Conservation (phyloP, 2,329 filamentous ascomycete species). For the Leptographium procerum region DNA sequence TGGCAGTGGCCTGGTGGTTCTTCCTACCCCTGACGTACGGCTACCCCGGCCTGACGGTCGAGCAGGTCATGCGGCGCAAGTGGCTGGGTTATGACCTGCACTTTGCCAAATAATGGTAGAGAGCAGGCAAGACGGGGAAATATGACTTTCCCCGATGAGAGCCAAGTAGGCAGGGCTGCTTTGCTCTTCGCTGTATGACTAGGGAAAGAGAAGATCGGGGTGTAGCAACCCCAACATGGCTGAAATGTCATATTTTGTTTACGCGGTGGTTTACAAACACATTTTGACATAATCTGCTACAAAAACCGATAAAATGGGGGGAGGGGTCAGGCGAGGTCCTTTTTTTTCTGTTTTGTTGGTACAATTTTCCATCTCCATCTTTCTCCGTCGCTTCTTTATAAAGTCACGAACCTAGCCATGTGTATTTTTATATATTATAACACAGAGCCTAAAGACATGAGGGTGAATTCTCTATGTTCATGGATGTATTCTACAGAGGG, state of each 20-base stretch:
- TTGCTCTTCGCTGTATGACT: background rate
- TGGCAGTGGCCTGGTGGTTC: constrained; percentile 75
- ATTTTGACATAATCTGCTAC: background rate
- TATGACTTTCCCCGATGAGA: background rate
- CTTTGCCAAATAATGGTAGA: constrained; percentile 72
- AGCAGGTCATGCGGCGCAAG: constrained; percentile 71
- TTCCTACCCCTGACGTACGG: constrained; percentile 95
- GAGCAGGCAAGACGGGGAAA: background rate
- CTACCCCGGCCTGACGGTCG: constrained; percentile 72
- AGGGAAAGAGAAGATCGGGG: background rate
- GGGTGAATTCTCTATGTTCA: background rate
- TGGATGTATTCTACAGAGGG: background rate
- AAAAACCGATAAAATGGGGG: background rate
- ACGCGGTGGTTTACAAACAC: background rate
- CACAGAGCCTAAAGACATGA: background rate
- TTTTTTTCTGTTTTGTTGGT: background rate
- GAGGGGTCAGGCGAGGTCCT: background rate
- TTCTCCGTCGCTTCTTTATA: background rate
- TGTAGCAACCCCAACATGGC: background rate
- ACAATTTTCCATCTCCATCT: no score
- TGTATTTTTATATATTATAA: background rate
- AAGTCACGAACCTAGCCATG: background rate
- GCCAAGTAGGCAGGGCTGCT: background rate
- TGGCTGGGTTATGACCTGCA: constrained; percentile 97
- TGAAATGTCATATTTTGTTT: background rate